These are phyloP conservation scores for Spencermartinsiella ligniputridi DNA, from an alignment of 1,139 yeast species.

Conservation along the genomic window DNA sequence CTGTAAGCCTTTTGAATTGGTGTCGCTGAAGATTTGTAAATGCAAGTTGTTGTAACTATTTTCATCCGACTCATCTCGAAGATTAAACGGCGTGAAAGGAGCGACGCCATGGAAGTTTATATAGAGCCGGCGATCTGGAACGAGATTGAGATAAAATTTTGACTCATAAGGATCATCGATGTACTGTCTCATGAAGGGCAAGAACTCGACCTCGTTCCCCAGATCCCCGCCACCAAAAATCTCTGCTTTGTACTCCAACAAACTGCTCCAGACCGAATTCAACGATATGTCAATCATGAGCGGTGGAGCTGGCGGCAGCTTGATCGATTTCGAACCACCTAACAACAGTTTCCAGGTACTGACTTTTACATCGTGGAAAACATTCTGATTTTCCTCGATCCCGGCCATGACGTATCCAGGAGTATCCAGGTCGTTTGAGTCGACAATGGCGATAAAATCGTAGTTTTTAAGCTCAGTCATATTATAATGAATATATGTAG, in stretches of 20 bases:
- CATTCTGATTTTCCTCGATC: constrained; percentile 14
- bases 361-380: constrained; percentile 36
- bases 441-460: constrained; percentile 48
- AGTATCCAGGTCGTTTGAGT: constrained; percentile 19
- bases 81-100: constrained; percentile 62
- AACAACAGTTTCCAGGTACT: constrained; percentile 17
- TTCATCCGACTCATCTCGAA: constrained; percentile 13
- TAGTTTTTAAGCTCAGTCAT: constrained; percentile 27
- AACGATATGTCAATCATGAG: constrained; percentile 46
- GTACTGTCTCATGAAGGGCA: constrained; percentile 68
- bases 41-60: constrained; percentile 27
- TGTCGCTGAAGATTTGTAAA: constrained; percentile 35
- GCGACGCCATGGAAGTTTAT: constrained; percentile 67
- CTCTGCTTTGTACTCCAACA: constrained; percentile 50
- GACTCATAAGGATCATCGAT: constrained; percentile 65
- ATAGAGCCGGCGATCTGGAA: constrained; percentile 34
- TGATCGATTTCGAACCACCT: constrained; percentile 25
- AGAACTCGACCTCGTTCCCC: constrained; percentile 30
- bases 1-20: constrained; percentile 5
- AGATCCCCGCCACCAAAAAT: constrained; percentile 14
- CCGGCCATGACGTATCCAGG: constrained; percentile 31
- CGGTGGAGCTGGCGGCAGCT: constrained; percentile 44
- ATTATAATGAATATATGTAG: constrained; percentile 11
- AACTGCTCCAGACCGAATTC: constrained; percentile 58
- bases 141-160: constrained; percentile 63